These are phyloP conservation scores for Scenedesmus sp. DNA, from an alignment of 163 green algal species.

Conservation along the genomic window DNA sequence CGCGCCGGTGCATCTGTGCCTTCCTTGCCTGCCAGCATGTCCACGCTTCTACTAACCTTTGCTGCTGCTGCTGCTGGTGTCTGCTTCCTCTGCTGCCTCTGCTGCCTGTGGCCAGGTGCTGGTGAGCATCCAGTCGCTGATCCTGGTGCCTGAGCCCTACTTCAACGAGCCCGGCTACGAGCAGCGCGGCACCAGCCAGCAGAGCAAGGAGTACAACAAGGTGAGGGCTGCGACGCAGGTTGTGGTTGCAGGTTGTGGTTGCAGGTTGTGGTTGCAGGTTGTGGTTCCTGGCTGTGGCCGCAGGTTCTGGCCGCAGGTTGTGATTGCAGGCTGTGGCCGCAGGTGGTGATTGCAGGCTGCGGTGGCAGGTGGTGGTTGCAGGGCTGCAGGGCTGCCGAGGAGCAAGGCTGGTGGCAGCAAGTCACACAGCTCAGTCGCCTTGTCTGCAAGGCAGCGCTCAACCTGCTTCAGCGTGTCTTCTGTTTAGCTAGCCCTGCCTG, in stretches of 20 bases:
- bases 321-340: too few relatives aligned
- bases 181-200: slow-evolving; percentile 51
- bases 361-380: too few relatives aligned
- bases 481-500: too few relatives aligned
- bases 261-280: too few relatives aligned
- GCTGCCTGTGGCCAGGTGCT: slow-evolving; percentile 79
- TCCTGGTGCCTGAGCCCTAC: slow-evolving; percentile 91
- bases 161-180: slow-evolving; percentile 88
- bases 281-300: too few relatives aligned
- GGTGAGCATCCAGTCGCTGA: slow-evolving; percentile 92
- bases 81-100: neutral
- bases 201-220: slow-evolving; percentile 67
- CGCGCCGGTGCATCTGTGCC: neutral
- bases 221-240: slow-evolving; percentile 23
- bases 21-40: neutral
- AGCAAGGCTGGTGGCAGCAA: neutral
- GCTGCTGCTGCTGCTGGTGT: neutral
- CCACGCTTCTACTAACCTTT: neutral
- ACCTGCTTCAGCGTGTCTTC: too few relatives aligned
- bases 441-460: neutral
- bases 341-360: too few relatives aligned
- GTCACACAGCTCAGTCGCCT: neutral
- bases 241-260: too few relatives aligned
- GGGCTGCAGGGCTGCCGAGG: neutral
- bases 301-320: too few relatives aligned